phyloP scores from a whole-genome alignment of 208 protist genomes.

The Crithidia bombi region DNA sequence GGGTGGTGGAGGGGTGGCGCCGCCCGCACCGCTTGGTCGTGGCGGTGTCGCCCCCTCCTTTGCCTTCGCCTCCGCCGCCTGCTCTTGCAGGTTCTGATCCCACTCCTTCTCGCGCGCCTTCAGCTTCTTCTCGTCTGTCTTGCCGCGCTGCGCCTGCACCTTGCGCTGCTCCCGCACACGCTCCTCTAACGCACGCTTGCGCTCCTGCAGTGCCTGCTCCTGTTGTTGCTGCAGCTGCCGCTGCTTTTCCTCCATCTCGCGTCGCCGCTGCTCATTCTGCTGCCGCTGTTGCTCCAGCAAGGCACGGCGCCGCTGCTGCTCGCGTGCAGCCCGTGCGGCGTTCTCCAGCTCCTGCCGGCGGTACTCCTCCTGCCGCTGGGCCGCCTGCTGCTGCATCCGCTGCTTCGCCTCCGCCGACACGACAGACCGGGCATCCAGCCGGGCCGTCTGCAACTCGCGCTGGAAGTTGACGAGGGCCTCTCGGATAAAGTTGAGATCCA shows the following conservation, averaged over 20 bases:
- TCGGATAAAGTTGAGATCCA: constrained; percentile 79
- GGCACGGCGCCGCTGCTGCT: constrained; percentile 47
- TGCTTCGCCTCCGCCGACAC: constrained; percentile 51
- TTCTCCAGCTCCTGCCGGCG: constrained; percentile 54
- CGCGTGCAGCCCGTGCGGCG: constrained; percentile 44
- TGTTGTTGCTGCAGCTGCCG: constrained; percentile 52
- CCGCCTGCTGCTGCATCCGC: constrained; percentile 44
- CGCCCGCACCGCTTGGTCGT: constrained; percentile 2
- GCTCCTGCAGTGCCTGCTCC: constrained; percentile 50
- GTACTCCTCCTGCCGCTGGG: constrained; percentile 54
- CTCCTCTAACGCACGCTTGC: constrained; percentile 67
- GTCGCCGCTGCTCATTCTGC: constrained; percentile 52
- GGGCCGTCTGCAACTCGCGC: constrained; percentile 59
- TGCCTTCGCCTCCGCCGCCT: constrained; percentile 39
- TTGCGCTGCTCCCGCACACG: constrained; percentile 71
- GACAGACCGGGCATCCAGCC: constrained; percentile 48
- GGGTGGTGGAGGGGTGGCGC: constrained; percentile 4
- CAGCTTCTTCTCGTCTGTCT: constrained; percentile 50
- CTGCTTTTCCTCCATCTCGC: constrained; percentile 55
- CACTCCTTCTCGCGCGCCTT: constrained; percentile 76
- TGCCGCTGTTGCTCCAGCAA: constrained; percentile 60
- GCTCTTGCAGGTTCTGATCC: constrained; percentile 71
- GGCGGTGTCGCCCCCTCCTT: constrained; percentile 26
- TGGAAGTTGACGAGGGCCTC: constrained; percentile 71
- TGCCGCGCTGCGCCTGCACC: constrained; percentile 44